Conservation (phyloP, 148 eudicot species). For the Rhododendron ovatum region DNA sequence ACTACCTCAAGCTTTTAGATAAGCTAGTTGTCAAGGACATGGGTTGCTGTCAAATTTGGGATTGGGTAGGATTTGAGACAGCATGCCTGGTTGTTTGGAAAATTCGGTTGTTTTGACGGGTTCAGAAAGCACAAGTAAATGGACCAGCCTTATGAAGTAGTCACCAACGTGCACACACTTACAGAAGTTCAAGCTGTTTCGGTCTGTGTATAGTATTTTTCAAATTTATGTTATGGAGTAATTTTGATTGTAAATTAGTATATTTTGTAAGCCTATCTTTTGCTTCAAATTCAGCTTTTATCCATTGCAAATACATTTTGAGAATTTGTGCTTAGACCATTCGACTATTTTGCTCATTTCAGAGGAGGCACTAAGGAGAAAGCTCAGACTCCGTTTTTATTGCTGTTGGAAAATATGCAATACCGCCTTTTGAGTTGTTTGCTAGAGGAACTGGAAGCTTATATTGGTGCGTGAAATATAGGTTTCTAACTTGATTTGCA, state of each 20-base stretch:
- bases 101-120: not conserved
- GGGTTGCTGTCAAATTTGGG: not conserved
- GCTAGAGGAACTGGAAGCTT: not conserved
- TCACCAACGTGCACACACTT: not conserved
- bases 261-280: not conserved
- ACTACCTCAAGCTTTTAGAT: not conserved
- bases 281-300: not conserved
- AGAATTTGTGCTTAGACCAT: not conserved
- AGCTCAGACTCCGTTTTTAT: not conserved
- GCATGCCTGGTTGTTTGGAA: not conserved
- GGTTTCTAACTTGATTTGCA: not conserved
- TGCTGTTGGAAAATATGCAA: not conserved
- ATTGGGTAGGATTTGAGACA: not conserved
- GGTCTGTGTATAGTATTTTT: not conserved
- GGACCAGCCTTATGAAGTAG: not conserved
- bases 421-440: not conserved
- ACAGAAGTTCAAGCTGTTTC: not conserved
- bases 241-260: not conserved
- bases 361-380: slow-evolving; percentile 18
- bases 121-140: not conserved
- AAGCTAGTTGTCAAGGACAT: not conserved
- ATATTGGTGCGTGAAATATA: not conserved
- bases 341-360: not conserved
- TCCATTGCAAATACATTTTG: not conserved
- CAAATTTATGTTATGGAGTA: not conserved